Base-by-base conservation (phyloP, 495 filamentous ascomycete genomes). In the Penicillium lividum region DNA sequence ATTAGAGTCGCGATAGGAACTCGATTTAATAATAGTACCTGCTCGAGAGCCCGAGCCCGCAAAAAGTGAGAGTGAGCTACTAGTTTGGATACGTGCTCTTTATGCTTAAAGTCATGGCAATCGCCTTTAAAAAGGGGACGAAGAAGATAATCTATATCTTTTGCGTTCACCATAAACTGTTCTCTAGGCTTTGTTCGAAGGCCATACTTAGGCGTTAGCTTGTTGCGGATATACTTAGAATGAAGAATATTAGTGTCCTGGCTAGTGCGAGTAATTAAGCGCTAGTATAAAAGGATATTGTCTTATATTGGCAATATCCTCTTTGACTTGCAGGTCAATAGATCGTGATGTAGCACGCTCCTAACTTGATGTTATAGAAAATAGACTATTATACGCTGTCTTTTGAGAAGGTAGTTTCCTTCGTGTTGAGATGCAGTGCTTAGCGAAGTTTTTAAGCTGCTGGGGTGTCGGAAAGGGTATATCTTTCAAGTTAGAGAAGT, bases 21-120 rank as follows among this genome's bases (percentile, higher is more conserved):
- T 70, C 27, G 54, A 68, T 45, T 68, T 54, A 8, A 70, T 33
- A 7, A 66, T 54, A 51, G 65, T n/a, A n/a, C n/a, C n/a, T n/a
- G n/a, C n/a, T n/a, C n/a, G n/a, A n/a, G n/a, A n/a, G n/a, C n/a
- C n/a, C n/a, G n/a, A n/a, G n/a, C n/a, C n/a, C n/a, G n/a, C n/a
- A n/a, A n/a, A n/a, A n/a, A n/a, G n/a, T n/a, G n/a, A n/a, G n/a
- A n/a, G n/a, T n/a, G n/a, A n/a, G n/a, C n/a, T n/a, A n/a, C n/a
- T n/a, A n/a, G n/a, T n/a, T n/a, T n/a, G n/a, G n/a, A n/a, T n/a
- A n/a, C n/a, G n/a, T n/a, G n/a, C n/a, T n/a, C n/a, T n/a, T n/a
- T n/a, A n/a, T n/a, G n/a, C n/a, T n/a, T n/a, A n/a, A n/a, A n/a
- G n/a, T n/a, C n/a, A n/a, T n/a, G n/a, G n/a, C n/a, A n/a, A n/a